Base-by-base conservation (phyloP, 1,139 yeast species). In the Pichia sp. region DNA sequence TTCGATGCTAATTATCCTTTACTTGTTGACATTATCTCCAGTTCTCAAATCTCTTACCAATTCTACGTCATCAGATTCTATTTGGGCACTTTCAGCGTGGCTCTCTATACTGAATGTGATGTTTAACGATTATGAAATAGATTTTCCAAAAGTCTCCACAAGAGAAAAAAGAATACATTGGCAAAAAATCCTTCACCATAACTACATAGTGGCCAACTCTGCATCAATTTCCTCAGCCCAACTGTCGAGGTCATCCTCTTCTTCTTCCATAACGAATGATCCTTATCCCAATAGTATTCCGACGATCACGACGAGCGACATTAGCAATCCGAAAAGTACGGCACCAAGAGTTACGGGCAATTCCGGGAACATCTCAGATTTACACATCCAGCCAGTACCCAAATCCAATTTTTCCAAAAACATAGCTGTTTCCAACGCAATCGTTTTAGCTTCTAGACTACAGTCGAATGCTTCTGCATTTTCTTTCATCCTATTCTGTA, bases 41-140 rank as follows among this genome's bases (percentile, higher is more conserved):
- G 93, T 93, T 3, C 76, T 93, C 54, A 87, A 89, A 62, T 90
- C 97, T 0, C 76, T 95, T 51, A 90, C 97, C 0, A 81, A 83
- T 62, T 87, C 97, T 0, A 90, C 97, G 0, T 82, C 97, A 0
- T 87, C 95, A 0, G 98, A 93, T 70, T 90, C 97, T 16, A 90
- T 95, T 59, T 93, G 99, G 98, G 90, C 96, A 0, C 71, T 93
- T 7, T 82, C 96, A 4, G 82, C 87, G 52, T 84, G 96, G 81
- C 74, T 93, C 29, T 84, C 88, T 43, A 61, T 89, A 8, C 75
- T 83, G 46, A 88, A 88, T 63, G 73, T 89, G 4, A 68, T 84
- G 15, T 81, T 84, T 62, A 87, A 86, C 64, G 90, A 87, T 64
- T 87, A 86, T 60, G 76, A 81, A 6, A 72, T 79, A 62, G 75